Conservation (phyloP, 768 basidiomycete genomes). For the Naematelia aurantialba region DNA sequence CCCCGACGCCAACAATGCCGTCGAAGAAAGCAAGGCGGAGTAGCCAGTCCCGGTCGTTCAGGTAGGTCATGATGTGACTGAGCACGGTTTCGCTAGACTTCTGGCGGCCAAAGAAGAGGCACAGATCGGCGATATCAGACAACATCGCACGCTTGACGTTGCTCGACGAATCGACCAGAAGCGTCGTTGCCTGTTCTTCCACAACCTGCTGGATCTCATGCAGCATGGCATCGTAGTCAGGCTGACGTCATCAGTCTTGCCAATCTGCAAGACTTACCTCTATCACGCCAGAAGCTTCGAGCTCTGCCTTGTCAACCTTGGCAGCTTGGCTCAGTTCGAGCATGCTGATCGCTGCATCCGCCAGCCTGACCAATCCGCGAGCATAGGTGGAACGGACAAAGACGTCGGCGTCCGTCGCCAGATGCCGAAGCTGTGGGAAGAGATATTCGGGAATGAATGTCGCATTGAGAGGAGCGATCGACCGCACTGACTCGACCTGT, state of each 20-base stretch:
- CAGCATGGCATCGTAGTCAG: slow-evolving; percentile 82
- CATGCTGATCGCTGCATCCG: slow-evolving; percentile 79
- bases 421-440: slow-evolving; percentile 78
- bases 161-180: slow-evolving; percentile 83
- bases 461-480: slow-evolving; percentile 51
- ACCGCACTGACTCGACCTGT: slow-evolving; percentile 45
- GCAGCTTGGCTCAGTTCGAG: slow-evolving; percentile 85
- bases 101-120: slow-evolving; percentile 87
- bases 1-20: slow-evolving; percentile 90
- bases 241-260: slow-evolving; percentile 54
- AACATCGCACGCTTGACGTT: slow-evolving; percentile 88
- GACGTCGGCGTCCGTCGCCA: slow-evolving; percentile 78
- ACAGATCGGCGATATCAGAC: slow-evolving; percentile 78
- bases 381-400: slow-evolving; percentile 77
- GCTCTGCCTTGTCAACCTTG: slow-evolving; percentile 61
- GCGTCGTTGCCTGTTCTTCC: slow-evolving; percentile 78
- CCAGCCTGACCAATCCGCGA: slow-evolving; percentile 76
- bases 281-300: slow-evolving; percentile 67
- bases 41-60: slow-evolving; percentile 82
- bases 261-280: slow-evolving; percentile 58
- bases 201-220: slow-evolving; percentile 79
- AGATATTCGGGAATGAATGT: slow-evolving; percentile 92
- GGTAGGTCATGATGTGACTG: slow-evolving; percentile 78
- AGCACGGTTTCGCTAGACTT: slow-evolving; percentile 92
- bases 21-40: slow-evolving; percentile 90